Conservation (phyloP, 371 early-diverging fungal genomes). For the Rhizopus arrhizus region DNA sequence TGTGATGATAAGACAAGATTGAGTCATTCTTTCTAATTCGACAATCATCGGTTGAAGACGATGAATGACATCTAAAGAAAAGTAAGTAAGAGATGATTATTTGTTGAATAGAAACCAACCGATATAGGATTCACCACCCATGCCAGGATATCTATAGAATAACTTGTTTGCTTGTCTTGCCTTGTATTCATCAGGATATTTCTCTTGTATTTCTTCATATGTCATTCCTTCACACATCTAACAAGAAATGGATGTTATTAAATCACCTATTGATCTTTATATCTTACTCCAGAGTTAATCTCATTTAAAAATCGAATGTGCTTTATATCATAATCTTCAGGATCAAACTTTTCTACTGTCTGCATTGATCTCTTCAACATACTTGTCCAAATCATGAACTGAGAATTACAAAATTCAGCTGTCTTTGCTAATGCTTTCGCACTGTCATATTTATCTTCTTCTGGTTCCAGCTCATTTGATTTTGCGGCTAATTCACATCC, state of each 20-base stretch:
- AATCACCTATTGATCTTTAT: neutral
- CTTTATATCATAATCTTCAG: slow-evolving; percentile 69
- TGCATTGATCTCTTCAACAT: slow-evolving; percentile 73
- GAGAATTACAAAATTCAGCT: slow-evolving; percentile 38
- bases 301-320: slow-evolving; percentile 79
- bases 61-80: slow-evolving; percentile 74
- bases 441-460: slow-evolving; percentile 28
- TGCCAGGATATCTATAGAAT: slow-evolving; percentile 82
- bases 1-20: slow-evolving; percentile 75
- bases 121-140: slow-evolving; percentile 82
- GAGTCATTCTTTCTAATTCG: slow-evolving; percentile 83
- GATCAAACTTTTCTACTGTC: slow-evolving; percentile 70
- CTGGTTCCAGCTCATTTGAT: slow-evolving; percentile 28
- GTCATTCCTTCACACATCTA: slow-evolving; percentile 59
- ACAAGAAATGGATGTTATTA: neutral
- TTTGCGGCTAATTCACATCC: slow-evolving; percentile 39
- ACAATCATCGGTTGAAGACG: slow-evolving; percentile 80
- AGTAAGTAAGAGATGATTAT: neutral
- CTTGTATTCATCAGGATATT: slow-evolving; percentile 70
- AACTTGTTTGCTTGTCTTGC: slow-evolving; percentile 74
- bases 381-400: slow-evolving; percentile 75
- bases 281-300: slow-evolving; percentile 76
- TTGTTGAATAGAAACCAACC: slow-evolving; percentile 15
- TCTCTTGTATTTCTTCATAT: slow-evolving; percentile 66
- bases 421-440: slow-evolving; percentile 25